Percentiles rank a stretch among this genome's conserved stretches.
These are phyloP conservation scores for Cladophialophora chaetospira DNA, from an alignment of 2,329 filamentous ascomycete species.

Conservation along the genomic window DNA sequence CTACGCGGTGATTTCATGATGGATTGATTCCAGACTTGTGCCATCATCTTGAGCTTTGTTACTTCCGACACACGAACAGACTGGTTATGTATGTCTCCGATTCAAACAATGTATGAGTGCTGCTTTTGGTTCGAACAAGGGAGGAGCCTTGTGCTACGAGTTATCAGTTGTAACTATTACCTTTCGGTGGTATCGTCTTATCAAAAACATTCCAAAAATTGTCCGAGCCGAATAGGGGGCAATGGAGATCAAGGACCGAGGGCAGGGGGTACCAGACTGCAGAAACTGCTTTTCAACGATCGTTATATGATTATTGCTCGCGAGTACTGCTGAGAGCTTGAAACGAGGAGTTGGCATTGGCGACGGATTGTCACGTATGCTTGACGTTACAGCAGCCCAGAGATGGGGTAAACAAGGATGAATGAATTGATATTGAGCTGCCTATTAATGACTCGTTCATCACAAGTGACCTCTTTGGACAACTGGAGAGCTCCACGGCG, in stretches of 20 bases:
- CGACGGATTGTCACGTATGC: slow-evolving; percentile 21
- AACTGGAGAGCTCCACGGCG: too few species aligned
- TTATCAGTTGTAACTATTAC: slow-evolving; percentile 11
- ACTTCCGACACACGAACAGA: slow-evolving; percentile 1
- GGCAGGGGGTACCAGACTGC: background rate
- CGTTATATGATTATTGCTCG: slow-evolving; percentile 1
- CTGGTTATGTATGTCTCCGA: slow-evolving; percentile 13
- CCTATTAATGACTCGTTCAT: background rate
- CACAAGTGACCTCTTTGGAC: too few species aligned
- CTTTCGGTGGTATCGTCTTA: slow-evolving; percentile 6
- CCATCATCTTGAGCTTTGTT: background rate
- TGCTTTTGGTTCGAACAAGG: background rate
- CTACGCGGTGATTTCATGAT: slow-evolving; percentile 95
- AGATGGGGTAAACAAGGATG: background rate
- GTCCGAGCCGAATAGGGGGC: background rate
- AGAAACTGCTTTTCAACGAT: slow-evolving; percentile 6
- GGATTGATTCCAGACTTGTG: slow-evolving; percentile 26
- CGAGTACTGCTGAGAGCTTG: background rate
- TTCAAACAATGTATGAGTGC: slow-evolving; percentile 24
- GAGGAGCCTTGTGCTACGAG: background rate
- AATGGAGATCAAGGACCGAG: background rate
- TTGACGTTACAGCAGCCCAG: slow-evolving; percentile 28
- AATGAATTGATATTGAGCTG: background rate
- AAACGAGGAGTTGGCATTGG: background rate
- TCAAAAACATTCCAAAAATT: background rate